A percentile compares a stretch with the other conserved stretches of the same genome.
These are phyloP conservation scores for Candolleomyces eurysporus DNA, from an alignment of 768 basidiomycete genomes.

Conservation along the genomic window DNA sequence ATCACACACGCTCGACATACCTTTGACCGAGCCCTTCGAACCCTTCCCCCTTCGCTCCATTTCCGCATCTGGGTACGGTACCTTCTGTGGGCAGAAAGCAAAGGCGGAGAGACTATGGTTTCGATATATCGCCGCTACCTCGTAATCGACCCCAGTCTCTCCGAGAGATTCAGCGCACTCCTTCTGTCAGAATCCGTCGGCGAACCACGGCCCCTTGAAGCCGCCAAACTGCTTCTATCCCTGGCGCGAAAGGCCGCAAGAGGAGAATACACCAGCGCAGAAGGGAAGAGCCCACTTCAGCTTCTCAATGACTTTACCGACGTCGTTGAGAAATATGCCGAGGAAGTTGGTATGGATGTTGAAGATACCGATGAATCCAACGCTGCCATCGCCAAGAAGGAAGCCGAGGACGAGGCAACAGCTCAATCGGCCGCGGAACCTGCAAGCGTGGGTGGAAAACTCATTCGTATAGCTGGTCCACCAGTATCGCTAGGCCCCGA, in stretches of 20 bases:
- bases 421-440: constrained; percentile 31
- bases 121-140: constrained; percentile 89
- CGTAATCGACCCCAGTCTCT: constrained; percentile 72
- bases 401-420: constrained; percentile 40
- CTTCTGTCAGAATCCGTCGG: constrained; percentile 59
- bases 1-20: constrained; percentile 91
- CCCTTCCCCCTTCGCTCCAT: constrained; percentile 90
- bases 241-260: constrained; percentile 81
- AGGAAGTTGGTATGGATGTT: constrained; percentile 88
- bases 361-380: constrained; percentile 68
- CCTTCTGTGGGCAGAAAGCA: constrained; percentile 85
- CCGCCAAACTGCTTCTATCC: constrained; percentile 84
- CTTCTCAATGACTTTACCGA: constrained; percentile 91
- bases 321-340: constrained; percentile 84
- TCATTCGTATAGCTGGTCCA: constrained; percentile 72
- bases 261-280: constrained; percentile 82
- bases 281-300: constrained; percentile 95
- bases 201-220: constrained; percentile 79
- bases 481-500: constrained; percentile 51
- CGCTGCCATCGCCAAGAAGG: constrained; percentile 44
- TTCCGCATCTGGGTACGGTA: constrained; percentile 91
- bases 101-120: constrained; percentile 76
- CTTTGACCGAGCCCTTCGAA: constrained; percentile 91
- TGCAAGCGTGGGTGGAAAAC: constrained; percentile 53
- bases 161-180: constrained; percentile 72